Conservation (phyloP, 1,139 yeast species). For the Yamadazyma trypodendri region DNA sequence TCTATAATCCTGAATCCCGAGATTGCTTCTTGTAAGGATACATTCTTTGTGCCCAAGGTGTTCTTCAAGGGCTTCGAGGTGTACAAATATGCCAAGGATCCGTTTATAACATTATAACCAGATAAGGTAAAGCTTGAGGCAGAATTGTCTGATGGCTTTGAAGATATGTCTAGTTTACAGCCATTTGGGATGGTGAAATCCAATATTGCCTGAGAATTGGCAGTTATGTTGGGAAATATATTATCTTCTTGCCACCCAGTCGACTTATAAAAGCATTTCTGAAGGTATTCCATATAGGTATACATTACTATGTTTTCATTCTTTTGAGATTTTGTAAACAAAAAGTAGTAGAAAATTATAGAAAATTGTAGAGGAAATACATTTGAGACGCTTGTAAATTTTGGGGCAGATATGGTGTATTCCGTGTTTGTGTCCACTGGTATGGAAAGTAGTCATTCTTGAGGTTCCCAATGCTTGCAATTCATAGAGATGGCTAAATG, state of each 20-base stretch:
- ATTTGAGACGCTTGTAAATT: too few relatives aligned
- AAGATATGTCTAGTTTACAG: constrained; percentile 62
- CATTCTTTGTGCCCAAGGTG: constrained; percentile 50
- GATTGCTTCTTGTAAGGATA: constrained; percentile 70
- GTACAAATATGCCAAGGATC: constrained; percentile 81
- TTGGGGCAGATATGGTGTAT: too few relatives aligned
- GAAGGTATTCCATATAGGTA: constrained; percentile 82
- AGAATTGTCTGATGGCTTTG: constrained; percentile 68
- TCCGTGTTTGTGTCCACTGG: too few relatives aligned
- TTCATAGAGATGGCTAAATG: too few relatives aligned
- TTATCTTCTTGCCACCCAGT: constrained; percentile 80
- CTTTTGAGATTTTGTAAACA: constrained; percentile 1
- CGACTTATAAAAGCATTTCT: constrained; percentile 63
- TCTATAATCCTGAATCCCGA: constrained; percentile 71
- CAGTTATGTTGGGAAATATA: constrained; percentile 68
- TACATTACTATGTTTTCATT: constrained; percentile 45
- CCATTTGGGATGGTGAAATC: constrained; percentile 78
- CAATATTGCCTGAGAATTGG: constrained; percentile 66
- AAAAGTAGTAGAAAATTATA: not conserved
- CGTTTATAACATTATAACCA: constrained; percentile 68
- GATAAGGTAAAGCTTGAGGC: constrained; percentile 76
- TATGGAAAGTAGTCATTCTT: too few relatives aligned
- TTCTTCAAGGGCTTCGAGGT: constrained; percentile 58
- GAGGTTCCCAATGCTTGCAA: too few relatives aligned
- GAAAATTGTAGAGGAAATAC: too few relatives aligned